These are phyloP conservation scores for Beauveria sp. DNA, from an alignment of 2,329 filamentous ascomycete species.

Conservation along the genomic window DNA sequence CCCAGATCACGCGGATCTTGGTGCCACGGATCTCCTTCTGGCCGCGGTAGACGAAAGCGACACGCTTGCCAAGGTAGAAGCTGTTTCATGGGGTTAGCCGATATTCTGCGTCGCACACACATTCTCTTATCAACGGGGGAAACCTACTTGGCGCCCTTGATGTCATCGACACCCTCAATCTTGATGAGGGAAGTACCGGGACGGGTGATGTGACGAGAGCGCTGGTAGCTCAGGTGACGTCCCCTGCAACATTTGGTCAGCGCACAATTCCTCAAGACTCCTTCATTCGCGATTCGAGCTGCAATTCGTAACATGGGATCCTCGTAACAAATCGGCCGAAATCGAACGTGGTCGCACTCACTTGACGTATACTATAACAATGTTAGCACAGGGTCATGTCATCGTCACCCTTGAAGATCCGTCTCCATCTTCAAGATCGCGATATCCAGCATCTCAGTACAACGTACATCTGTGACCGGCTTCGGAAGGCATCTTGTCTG, in stretches of 20 bases:
- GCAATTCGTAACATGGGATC: neutral
- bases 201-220: constrained; percentile 85
- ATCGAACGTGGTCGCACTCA: constrained; percentile 44
- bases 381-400: constrained; percentile 29
- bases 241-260: constrained; percentile 50
- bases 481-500: constrained; percentile 79
- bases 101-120: neutral
- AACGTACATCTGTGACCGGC: constrained; percentile 81
- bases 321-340: constrained; percentile 18
- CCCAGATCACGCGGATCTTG: constrained; percentile 99
- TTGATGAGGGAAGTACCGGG: constrained; percentile 91
- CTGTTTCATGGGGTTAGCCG: constrained; percentile 28
- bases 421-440: neutral
- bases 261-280: neutral
- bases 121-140: neutral
- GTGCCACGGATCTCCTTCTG: constrained; percentile 91
- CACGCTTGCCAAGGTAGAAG: constrained; percentile 98
- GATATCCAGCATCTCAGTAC: neutral
- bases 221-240: constrained; percentile 97
- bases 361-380: constrained; percentile 74
- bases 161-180: constrained; percentile 95
- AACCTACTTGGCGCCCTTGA: constrained; percentile 76
- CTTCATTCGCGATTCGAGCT: neutral
- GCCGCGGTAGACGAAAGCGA: constrained; percentile 97
- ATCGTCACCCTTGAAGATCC: constrained; percentile 3